Base-by-base conservation (phyloP, 1,284 basidiomycete genomes). In the Rugosomyces carneus region DNA sequence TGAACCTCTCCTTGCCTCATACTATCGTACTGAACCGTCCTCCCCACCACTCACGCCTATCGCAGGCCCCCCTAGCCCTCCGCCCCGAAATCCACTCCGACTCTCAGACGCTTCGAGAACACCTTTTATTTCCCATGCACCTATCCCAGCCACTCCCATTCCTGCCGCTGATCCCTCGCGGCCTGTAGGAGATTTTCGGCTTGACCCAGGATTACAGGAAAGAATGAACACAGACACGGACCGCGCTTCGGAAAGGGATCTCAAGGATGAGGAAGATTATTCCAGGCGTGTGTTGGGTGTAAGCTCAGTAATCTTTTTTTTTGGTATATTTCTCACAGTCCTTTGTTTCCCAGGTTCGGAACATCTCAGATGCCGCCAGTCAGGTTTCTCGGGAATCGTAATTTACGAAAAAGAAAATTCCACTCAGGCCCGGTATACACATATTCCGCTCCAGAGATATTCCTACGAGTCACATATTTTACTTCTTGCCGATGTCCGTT, bases 201-300 rank as follows among this genome's bases (percentile, higher is more conserved):
- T 76, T 34, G 71, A 75, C 58, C 69, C 72, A 21, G 68, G 64
- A 9, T 53, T 75, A 51, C 67, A 67, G 48, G 62, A 62, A 53
- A 60, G 69, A 44, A 57, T 66, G 53, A 64, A 58, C 48, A 60
- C 57, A 40, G 60, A 63, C 44, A 56, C 59, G 26, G 60, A 67
- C 26, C 56, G 58, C 40, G 59, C 60, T 40, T 60, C 60, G 21
- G 56, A 59, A 27, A 55, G 62, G 32, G 67, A 70, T 27, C 54
- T 72, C 45, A 66, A 66, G 47, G 78, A 81, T 48, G 73, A 81
- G 26, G 69, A 77, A 47, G 76, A 78, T 50, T 76, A 78, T 61
- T 74, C 74, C n/a, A 65, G 73, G 38, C 73, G 71, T 40, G 75
- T 81, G 21, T 67, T 84, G 47, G 79, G 70, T 57, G 81, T 78